These are phyloP conservation scores for Aspergillus felis DNA, from an alignment of 2,329 filamentous ascomycete genomes.

Conservation along the genomic window DNA sequence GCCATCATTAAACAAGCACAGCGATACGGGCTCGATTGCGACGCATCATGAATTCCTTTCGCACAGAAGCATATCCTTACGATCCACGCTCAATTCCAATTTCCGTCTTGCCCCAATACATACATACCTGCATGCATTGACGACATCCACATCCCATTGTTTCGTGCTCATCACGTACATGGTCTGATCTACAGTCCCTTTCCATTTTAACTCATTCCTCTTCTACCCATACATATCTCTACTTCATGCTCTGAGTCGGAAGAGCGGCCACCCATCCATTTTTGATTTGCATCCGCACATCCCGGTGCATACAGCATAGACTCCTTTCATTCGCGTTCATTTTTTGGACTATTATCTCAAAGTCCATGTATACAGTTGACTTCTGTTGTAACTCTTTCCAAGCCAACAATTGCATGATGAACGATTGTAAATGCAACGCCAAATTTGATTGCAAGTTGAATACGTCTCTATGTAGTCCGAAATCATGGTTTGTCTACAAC, in stretches of 20 bases:
- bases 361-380: neutral
- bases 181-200: neutral
- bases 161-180: neutral
- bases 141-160: neutral
- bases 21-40: neutral
- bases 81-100: neutral
- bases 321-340: neutral
- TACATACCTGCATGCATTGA: neutral
- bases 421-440: neutral
- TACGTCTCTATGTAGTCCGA: neutral
- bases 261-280: neutral
- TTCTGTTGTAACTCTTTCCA: neutral
- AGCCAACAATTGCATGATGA: neutral
- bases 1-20: neutral
- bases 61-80: constrained; percentile 3
- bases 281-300: neutral
- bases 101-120: neutral
- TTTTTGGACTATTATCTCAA: neutral
- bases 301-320: neutral
- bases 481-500: neutral
- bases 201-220: neutral
- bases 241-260: neutral
- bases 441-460: neutral
- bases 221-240: neutral
- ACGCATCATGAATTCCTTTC: neutral